These are phyloP conservation scores for Candida mesenterica DNA, from an alignment of 1,139 yeast genomes.

Conservation along the genomic window DNA sequence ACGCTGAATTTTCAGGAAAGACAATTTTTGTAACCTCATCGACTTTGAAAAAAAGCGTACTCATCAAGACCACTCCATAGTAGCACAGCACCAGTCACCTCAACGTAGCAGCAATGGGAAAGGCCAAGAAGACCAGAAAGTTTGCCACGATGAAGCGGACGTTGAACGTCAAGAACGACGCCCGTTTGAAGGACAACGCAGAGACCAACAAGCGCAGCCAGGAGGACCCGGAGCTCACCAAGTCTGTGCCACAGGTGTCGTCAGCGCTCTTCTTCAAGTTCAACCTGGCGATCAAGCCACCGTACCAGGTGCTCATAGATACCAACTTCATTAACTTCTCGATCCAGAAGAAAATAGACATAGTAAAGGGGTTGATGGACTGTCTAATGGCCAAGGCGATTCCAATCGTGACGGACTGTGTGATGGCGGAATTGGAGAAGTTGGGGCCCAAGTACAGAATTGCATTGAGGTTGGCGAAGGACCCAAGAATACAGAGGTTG, in stretches of 20 bases:
- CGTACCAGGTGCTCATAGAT: slow-evolving; percentile 92
- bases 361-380: slow-evolving; percentile 96
- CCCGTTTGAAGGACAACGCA: slow-evolving; percentile 46
- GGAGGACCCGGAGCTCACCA: slow-evolving; percentile 79
- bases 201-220: slow-evolving; percentile 22
- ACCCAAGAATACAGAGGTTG: slow-evolving; percentile 83
- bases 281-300: slow-evolving; percentile 92
- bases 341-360: slow-evolving; percentile 89
- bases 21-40: not conserved
- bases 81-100: slow-evolving; percentile 13
- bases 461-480: slow-evolving; percentile 88
- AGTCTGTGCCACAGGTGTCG: slow-evolving; percentile 89
- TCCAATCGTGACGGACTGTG: slow-evolving; percentile 95
- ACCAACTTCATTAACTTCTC: slow-evolving; percentile 96
- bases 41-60: not conserved
- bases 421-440: slow-evolving; percentile 95
- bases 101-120: slow-evolving; percentile 64
- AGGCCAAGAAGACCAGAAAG: slow-evolving; percentile 95
- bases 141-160: slow-evolving; percentile 89
- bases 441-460: slow-evolving; percentile 92
- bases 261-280: slow-evolving; percentile 94
- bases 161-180: slow-evolving; percentile 63
- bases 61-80: too few species aligned
- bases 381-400: slow-evolving; percentile 91
- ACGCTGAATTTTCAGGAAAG: not conserved